A percentile compares a stretch with the other conserved stretches of the same genome.
Evolutionary conservation across 208 protist species (phyloP).

Genomic region (Trypanosoma conorhini): DNA sequence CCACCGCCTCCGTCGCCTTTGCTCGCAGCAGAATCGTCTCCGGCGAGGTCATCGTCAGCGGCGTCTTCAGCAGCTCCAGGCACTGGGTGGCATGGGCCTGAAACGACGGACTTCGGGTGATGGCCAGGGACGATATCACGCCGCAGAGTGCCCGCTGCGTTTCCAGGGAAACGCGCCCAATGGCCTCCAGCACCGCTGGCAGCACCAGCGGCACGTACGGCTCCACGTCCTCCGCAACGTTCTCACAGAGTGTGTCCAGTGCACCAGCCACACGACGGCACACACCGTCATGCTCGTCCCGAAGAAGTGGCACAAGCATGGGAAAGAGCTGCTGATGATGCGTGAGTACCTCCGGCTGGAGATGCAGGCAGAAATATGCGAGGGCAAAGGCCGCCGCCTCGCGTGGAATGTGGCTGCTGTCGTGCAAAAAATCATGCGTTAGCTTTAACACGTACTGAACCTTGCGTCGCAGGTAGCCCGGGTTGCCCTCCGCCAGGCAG

Average conservation of each 20-base stretch:
- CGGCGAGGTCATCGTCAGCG: constrained; percentile 47
- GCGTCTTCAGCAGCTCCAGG: constrained; percentile 70
- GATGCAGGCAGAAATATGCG: constrained; percentile 66
- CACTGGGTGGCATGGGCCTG: constrained; percentile 42
- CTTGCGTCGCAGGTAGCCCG: constrained; percentile 67
- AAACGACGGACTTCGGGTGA: constrained; percentile 63
- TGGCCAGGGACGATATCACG: constrained; percentile 77
- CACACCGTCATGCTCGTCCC: constrained; percentile 63
- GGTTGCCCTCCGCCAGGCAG: constrained; percentile 62
- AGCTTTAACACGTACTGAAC: constrained; percentile 74
- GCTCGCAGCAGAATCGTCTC: constrained; percentile 75
- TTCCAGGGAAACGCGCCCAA: constrained; percentile 46
- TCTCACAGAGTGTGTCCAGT: constrained; percentile 82
- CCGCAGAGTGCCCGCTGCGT: constrained; percentile 74
- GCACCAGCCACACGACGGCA: constrained; percentile 65
- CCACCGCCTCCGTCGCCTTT: constrained; percentile 77
- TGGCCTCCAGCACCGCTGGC: constrained; percentile 56
- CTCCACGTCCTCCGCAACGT: constrained; percentile 77
- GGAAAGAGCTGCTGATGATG: constrained; percentile 71
- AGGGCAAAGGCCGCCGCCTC: constrained; percentile 79
- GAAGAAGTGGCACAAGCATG: constrained; percentile 67
- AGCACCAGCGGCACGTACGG: constrained; percentile 71
- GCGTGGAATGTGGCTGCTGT: constrained; percentile 52
- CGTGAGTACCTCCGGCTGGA: constrained; percentile 86
- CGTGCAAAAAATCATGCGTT: constrained; percentile 43